Conservation (phyloP, 169 alveolate genomes). For the Theileria orientalis region DNA sequence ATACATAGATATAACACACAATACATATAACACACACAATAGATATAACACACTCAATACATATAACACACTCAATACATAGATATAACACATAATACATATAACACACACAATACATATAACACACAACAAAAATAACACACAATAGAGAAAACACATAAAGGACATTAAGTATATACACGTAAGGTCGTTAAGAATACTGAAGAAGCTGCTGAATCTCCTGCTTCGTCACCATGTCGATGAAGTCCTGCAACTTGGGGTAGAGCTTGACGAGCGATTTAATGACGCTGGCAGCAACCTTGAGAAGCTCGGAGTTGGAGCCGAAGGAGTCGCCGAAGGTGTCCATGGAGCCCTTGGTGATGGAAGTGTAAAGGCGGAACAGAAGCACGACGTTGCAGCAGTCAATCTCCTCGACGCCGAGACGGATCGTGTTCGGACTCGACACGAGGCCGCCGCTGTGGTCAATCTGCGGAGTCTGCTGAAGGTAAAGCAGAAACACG, state of each 20-base stretch:
- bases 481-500: not conserved
- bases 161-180: not conserved
- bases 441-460: not conserved
- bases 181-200: not conserved
- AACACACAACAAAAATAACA: too few relatives aligned
- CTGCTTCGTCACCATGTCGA: constrained; percentile 6
- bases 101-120: too few relatives aligned
- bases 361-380: not conserved
- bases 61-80: too few relatives aligned
- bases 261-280: not conserved
- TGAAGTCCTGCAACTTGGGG: constrained; percentile 1
- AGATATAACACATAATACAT: too few relatives aligned
- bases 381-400: not conserved
- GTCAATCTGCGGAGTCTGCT: not conserved
- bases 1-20: too few relatives aligned
- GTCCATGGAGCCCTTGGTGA: not conserved
- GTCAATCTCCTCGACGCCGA: not conserved
- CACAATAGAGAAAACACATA: not conserved
- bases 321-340: constrained; percentile 5
- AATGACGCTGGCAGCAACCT: not conserved
- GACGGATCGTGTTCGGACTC: not conserved
- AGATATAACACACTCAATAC: too few relatives aligned
- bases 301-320: not conserved
- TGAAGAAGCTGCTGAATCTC: not conserved
- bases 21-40: too few relatives aligned